Base-by-base conservation (phyloP, 352 stramenopile genomes). In the Hyaloperonospora arabidopsidis region DNA sequence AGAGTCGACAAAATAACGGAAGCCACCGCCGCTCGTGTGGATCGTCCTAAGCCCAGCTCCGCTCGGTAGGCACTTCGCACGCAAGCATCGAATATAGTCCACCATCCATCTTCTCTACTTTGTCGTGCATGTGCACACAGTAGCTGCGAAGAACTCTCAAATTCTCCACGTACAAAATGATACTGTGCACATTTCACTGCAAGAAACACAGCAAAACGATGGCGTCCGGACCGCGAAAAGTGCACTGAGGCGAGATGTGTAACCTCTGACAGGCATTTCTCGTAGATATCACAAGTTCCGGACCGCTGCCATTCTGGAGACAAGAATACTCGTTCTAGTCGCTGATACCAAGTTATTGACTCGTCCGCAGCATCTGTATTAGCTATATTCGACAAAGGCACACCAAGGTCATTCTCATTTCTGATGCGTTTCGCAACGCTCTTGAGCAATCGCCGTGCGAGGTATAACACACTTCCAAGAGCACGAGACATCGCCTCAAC, bases 41-140 rank as follows among this genome's bases (percentile, higher is more conserved):
- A 72, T 13, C 74, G 70, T 10, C 76, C 76, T 1, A 86, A 59
- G 14, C 68, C 67, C 12, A 89, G 47, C 45, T 89, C 76, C 5
- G 72, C 57, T 17, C 66, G 68, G 52, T 76, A 89, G 39, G 90
- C 84, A 44, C 64, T 61, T 1, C 61, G 71, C 10, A 84, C 66
- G 45, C 65, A 84, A 43, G 70, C 69, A 28, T 63, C 65, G 50
- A 82, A 75, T 12, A 89, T 77, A 2, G 21, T 29, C 70, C 73
- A 87, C 82, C 82, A 93, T 11, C 85, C 81, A 59, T 93, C 82
- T 59, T 86, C 75, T 49, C 89, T 68, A 39, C 75, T 86, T 61
- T 89, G 82, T 4, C 76, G 71, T 8, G 77, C 72, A 8, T 88
- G 72, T 0, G 77, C 86, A 4, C 79, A 74, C n/a, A 89, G 70